These are phyloP conservation scores for Lupinus albus DNA, from an alignment of 306 rosid genomes.

Conservation along the genomic window DNA sequence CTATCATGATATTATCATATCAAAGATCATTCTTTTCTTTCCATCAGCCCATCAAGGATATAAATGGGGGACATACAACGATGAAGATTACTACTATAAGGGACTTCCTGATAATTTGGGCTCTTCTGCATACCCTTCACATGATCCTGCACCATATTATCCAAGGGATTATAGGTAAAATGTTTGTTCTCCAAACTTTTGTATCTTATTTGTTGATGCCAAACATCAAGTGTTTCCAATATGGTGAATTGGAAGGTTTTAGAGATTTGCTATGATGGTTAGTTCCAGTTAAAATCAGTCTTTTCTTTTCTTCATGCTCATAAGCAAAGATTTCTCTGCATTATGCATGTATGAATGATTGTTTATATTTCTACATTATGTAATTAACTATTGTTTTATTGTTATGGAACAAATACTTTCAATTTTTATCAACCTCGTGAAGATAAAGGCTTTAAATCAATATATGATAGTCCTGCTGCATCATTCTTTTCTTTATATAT, in stretches of 20 bases:
- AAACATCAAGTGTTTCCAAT: constrained; percentile 22
- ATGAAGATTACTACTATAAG: constrained; percentile 55
- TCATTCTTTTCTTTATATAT: constrained; percentile 9
- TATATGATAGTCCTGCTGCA: constrained; percentile 33
- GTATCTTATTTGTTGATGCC: constrained; percentile 10
- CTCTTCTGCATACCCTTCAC: constrained; percentile 62
- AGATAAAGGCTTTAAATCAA: constrained; percentile 8
- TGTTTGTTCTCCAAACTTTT: constrained; percentile 18
- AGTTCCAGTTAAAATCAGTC: constrained; percentile 7
- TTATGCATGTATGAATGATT: no score
- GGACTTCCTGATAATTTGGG: constrained; percentile 50
- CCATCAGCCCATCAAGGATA: constrained; percentile 52
- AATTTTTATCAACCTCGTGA: constrained; percentile 12
- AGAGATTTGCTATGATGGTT: constrained; percentile 30
- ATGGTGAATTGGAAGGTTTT: constrained; percentile 16
- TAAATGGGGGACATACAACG: constrained; percentile 50
- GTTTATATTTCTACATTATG: no score
- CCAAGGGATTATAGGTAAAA: constrained; percentile 60
- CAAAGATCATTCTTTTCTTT: constrained; percentile 19
- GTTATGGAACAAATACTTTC: constrained; percentile 20
- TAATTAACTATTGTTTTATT: neutral
- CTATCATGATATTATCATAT: constrained; percentile 9
- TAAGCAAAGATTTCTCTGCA: constrained; percentile 16
- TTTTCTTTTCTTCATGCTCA: neutral
- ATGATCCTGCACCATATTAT: constrained; percentile 49